A percentile compares a stretch with the other conserved stretches of the same genome.
Conservation (phyloP, 192 early-diverging fungal species). For the Coemansia sp. region DNA sequence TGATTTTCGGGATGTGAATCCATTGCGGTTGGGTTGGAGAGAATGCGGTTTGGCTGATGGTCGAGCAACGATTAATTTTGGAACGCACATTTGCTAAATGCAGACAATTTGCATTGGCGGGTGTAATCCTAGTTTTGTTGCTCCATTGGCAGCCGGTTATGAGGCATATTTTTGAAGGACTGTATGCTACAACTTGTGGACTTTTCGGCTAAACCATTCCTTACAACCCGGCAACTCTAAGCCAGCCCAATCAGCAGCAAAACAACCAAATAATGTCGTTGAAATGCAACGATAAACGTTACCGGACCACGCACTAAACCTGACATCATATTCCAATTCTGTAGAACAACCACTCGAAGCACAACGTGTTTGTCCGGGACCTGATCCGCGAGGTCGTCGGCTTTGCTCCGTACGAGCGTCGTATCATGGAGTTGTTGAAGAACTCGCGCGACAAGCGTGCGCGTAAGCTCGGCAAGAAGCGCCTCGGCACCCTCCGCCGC, state of each 20-base stretch:
- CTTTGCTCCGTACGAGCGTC: slow-evolving; percentile 96
- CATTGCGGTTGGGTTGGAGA: neutral
- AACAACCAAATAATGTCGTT: too few species aligned
- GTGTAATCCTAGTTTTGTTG: too few species aligned
- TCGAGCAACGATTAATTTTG: neutral
- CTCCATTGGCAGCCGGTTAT: too few species aligned
- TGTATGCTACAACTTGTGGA: too few species aligned
- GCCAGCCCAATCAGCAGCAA: neutral
- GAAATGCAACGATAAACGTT: too few species aligned
- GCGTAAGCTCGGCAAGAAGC: slow-evolving; percentile 97
- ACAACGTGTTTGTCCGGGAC: slow-evolving; percentile 87
- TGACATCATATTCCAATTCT: neutral
- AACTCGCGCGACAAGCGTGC: slow-evolving; percentile 99
- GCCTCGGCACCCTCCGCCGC: slow-evolving; percentile 92
- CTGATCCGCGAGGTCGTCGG: slow-evolving; percentile 97
- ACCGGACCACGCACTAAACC: neutral
- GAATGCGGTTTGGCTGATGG: neutral
- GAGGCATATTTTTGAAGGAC: too few species aligned
- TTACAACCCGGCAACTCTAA: neutral
- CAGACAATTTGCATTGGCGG: too few species aligned
- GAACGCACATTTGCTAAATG: neutral
- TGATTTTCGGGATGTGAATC: slow-evolving; percentile 1
- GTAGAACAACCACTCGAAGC: slow-evolving; percentile 68
- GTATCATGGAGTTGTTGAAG: slow-evolving; percentile 99
- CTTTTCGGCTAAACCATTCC: too few species aligned